Percentiles rank a stretch among this genome's conserved stretches.
Conservation (phyloP, 2,329 filamentous ascomycete genomes). For the Stemphylium beticola region DNA sequence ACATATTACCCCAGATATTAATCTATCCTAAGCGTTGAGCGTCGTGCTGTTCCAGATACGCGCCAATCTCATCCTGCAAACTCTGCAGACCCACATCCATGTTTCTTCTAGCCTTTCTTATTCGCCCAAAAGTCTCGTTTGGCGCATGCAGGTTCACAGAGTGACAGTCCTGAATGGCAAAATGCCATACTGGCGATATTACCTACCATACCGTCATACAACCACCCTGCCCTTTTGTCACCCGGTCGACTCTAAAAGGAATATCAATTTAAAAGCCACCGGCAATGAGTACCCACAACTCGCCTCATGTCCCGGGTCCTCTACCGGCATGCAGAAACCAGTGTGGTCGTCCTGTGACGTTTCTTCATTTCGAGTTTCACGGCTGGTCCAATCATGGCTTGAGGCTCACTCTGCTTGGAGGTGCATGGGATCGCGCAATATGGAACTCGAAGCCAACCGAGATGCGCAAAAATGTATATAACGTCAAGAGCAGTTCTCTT, state of each 20-base stretch:
- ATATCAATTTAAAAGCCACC: conserved; percentile 25
- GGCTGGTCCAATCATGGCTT: conserved; percentile 30
- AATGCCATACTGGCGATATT: conserved; percentile 34
- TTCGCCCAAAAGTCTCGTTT: conserved; percentile 8
- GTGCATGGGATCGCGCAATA: conserved; percentile 30
- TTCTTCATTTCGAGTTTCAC: conserved; percentile 35
- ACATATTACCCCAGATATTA: conserved; percentile 43
- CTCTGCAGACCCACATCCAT: conserved; percentile 1
- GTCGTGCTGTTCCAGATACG: conserved; percentile 20
- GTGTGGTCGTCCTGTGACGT: conserved; percentile 23
- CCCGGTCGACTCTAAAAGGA: conserved; percentile 20
- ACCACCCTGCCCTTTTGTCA: conserved; percentile 26
- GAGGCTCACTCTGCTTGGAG: conserved; percentile 19
- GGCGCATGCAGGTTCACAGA: conserved; percentile 7
- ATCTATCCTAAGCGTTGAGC: conserved; percentile 30
- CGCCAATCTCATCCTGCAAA: conserved; percentile 14
- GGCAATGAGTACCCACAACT: conserved; percentile 25
- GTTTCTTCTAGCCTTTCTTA: conserved; percentile 5
- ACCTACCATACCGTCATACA: conserved; percentile 21
- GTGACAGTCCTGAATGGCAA: conserved; percentile 19
- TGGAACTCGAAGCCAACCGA: conserved; percentile 17
- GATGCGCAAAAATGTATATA: conserved; percentile 28
- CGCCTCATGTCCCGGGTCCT: conserved; percentile 27
- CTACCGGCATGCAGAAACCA: conserved; percentile 23
- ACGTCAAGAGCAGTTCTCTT: conserved; percentile 11